Percentiles rank a stretch among this genome's conserved stretches.
These are phyloP conservation scores for Candida montana DNA, from an alignment of 805 yeast species.

Conservation along the genomic window DNA sequence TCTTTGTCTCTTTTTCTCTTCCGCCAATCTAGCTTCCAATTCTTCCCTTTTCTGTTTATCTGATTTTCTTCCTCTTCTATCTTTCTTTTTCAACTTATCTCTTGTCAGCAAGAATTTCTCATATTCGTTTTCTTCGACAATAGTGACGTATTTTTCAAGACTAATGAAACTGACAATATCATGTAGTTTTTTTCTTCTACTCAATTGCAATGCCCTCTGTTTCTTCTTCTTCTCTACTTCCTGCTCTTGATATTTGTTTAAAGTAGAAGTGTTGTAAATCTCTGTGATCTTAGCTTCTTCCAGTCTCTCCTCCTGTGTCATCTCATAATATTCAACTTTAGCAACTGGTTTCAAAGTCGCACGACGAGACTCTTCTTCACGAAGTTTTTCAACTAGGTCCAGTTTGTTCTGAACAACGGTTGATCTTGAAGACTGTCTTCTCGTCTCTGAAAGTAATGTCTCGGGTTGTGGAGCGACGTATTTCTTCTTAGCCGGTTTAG, in stretches of 20 bases:
- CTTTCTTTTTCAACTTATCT: constrained; percentile 36
- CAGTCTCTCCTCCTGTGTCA: constrained; percentile 39
- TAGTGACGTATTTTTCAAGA: constrained; percentile 47
- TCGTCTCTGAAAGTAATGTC: constrained; percentile 42
- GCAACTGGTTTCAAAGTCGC: constrained; percentile 38
- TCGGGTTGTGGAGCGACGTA: constrained; percentile 41
- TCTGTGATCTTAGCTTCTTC: constrained; percentile 90
- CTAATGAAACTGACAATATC: constrained; percentile 53
- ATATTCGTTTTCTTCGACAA: constrained; percentile 56
- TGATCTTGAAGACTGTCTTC: constrained; percentile 73
- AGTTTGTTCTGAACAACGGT: constrained; percentile 74
- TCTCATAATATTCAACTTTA: constrained; percentile 36
- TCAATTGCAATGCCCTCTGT: constrained; percentile 67
- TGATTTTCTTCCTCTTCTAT: constrained; percentile 37
- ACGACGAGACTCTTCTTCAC: constrained; percentile 60
- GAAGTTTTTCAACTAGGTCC: constrained; percentile 67
- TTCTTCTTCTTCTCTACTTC: constrained; percentile 75
- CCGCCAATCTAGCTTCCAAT: constrained; percentile 27
- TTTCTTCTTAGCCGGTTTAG: constrained; percentile 25
- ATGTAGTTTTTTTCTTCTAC: constrained; percentile 54
- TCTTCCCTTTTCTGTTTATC: constrained; percentile 37
- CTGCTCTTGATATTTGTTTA: constrained; percentile 75
- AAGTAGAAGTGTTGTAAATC: constrained; percentile 61
- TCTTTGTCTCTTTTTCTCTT: constrained; percentile 25
- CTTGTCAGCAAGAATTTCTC: constrained; percentile 36